These are phyloP conservation scores for Suhomyces chickasaworum DNA, from an alignment of 1,139 yeast species.

Conservation along the genomic window DNA sequence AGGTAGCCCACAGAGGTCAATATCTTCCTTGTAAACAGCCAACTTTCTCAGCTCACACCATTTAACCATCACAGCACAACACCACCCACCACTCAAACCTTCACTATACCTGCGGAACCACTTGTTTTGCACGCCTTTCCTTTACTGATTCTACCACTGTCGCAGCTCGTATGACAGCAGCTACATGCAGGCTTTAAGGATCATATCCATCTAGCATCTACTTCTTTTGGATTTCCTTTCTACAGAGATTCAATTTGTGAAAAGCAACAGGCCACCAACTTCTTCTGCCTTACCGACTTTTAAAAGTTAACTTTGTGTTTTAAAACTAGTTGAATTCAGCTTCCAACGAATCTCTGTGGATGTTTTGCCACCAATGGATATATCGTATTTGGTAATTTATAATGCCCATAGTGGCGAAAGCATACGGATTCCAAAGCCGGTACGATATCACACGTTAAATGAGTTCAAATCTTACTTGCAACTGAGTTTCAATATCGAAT, in stretches of 20 bases:
- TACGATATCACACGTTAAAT: slow-evolving; percentile 38
- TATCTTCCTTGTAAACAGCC: too few relatives aligned
- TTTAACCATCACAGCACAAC: background rate
- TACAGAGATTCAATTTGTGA: background rate
- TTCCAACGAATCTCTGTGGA: slow-evolving; percentile 1
- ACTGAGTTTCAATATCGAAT: slow-evolving; percentile 19
- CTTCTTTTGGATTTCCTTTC: background rate
- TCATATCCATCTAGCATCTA: background rate
- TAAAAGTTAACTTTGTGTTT: background rate
- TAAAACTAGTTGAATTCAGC: background rate
- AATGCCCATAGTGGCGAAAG: slow-evolving; percentile 45
- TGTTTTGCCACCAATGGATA: slow-evolving; percentile 13
- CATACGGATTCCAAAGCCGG: slow-evolving; percentile 43
- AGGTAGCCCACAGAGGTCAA: too few relatives aligned
- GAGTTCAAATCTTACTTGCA: slow-evolving; percentile 22
- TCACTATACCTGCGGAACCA: background rate
- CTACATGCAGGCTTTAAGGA: slow-evolving; percentile 5
- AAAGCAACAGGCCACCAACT: background rate
- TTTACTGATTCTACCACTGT: background rate
- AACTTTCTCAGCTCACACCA: background rate
- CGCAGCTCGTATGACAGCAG: slow-evolving; percentile 1
- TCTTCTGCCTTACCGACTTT: background rate
- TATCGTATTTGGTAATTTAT: slow-evolving; percentile 35
- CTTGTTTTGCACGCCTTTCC: background rate
- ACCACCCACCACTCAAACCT: background rate